Percentiles rank a stretch among this genome's conserved stretches.
Evolutionary conservation across 305 asterid species (phyloP).

Genomic region (Fraxinus dipetala): DNA sequence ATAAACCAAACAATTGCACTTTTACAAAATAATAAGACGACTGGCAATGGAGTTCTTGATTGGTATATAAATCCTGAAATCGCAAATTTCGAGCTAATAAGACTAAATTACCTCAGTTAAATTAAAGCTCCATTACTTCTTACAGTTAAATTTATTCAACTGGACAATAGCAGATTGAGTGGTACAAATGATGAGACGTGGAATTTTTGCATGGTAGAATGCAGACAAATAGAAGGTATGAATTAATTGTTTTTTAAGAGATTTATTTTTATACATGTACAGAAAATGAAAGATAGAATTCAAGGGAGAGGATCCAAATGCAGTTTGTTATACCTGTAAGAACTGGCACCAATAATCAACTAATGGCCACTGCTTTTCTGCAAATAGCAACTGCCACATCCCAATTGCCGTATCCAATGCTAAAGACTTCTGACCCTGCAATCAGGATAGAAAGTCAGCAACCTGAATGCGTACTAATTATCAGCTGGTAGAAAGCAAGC

Average conservation of each 20-base stretch:
- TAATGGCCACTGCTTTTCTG: conserved; percentile 89
- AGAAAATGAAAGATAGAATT: neutral
- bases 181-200: neutral
- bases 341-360: conserved; percentile 99
- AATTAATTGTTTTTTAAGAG: neutral
- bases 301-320: neutral
- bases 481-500: conserved; percentile 11
- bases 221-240: neutral
- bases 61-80: neutral
- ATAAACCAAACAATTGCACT: neutral
- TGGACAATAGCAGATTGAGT: neutral
- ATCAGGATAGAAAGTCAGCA: conserved; percentile 19
- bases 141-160: neutral
- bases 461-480: conserved; percentile 6
- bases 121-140: neutral
- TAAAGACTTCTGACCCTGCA: conserved; percentile 96
- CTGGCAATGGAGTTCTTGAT: neutral
- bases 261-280: neutral
- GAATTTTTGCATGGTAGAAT: neutral
- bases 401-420: conserved; percentile 99
- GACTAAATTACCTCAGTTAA: neutral
- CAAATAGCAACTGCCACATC: conserved; percentile 97
- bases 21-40: neutral
- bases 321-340: conserved; percentile 61
- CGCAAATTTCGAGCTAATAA: neutral